Base-by-base conservation (phyloP, 345 rosid genomes). In the Citrus trifoliata region DNA sequence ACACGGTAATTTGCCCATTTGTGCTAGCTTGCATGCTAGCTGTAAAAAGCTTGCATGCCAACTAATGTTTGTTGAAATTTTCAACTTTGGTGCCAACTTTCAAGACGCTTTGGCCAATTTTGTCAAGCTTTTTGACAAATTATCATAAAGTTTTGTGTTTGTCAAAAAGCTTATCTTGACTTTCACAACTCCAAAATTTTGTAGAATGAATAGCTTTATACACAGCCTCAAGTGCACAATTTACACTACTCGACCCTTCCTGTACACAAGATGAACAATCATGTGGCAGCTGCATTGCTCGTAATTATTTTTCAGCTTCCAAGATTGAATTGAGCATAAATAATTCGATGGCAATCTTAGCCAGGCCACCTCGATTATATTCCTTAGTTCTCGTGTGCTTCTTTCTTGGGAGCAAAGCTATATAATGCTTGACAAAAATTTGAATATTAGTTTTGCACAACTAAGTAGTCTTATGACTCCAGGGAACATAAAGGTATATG, bases 251-350 rank as follows among this genome's bases (percentile, higher is more conserved):
- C 28, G 25, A 24, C 65, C 65, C 51, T 13, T 27, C 13, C 70
- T 56, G 1, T 10, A 27, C 78, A 10, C 28, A 18, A 18, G 78
- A 46, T 28, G 42, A 18, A 33, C 38, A 16, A 1, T 37, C 27
- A 3, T 0, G 0, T 18, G 28, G 51, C n/a, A 67, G 51, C 30
- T 67, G 51, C 71, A 67, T 9, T 4, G 27, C 71, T 27, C 24
- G 72, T 28, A 76, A 53, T 66, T 76, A 35, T 16, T 53, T 18
- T 8, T 35, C 48, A 35, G 6, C 48, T 18, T n/a, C 55, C 40
- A 76, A 22, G 8, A 76, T 35, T 51, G 73, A 76, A 9, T 33
- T 59, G 2, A 76, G 72, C 79, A 76, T 33, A 25, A 48, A 59
- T 30, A 27, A 55, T 7, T 67, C 38, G 0, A 61, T 53, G 27